phyloP scores from a whole-genome alignment of 768 basidiomycete genomes.

The Dacryopinax primogenitus region DNA sequence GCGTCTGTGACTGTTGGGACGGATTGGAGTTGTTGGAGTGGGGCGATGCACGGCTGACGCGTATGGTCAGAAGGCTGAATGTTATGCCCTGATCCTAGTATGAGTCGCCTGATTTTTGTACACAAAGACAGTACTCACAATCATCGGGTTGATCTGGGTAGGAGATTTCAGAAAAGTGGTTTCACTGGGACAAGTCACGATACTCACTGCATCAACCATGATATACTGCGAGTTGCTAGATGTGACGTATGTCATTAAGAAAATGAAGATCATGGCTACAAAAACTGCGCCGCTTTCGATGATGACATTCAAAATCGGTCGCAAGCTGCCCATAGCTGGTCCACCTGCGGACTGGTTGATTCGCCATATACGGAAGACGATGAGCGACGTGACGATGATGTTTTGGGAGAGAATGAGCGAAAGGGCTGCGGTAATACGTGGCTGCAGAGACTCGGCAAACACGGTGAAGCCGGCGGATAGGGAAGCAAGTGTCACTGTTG shows the following conservation, averaged over 20 bases:
- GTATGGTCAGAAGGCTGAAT: not conserved
- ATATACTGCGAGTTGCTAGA: constrained; percentile 31
- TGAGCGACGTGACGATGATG: constrained; percentile 29
- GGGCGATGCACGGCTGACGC: not conserved
- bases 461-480: constrained; percentile 17
- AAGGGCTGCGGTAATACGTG: constrained; percentile 33
- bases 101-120: not conserved
- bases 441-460: constrained; percentile 25
- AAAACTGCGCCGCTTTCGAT: constrained; percentile 32
- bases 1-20: not conserved
- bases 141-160: not conserved
- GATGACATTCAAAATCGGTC: constrained; percentile 28
- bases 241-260: constrained; percentile 28
- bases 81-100: not conserved
- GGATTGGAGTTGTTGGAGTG: not conserved
- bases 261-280: constrained; percentile 25
- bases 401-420: constrained; percentile 31
- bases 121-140: not conserved
- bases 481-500: not conserved
- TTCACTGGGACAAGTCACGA: not conserved
- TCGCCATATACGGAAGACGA: constrained; percentile 29
- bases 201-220: constrained; percentile 28
- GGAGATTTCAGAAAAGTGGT: not conserved
- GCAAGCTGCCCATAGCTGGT: constrained; percentile 18
- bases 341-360: constrained; percentile 22